A percentile compares a stretch with the other conserved stretches of the same genome.
Conservation (phyloP, 495 filamentous ascomycete genomes). For the Glutinoglossum americanum region DNA sequence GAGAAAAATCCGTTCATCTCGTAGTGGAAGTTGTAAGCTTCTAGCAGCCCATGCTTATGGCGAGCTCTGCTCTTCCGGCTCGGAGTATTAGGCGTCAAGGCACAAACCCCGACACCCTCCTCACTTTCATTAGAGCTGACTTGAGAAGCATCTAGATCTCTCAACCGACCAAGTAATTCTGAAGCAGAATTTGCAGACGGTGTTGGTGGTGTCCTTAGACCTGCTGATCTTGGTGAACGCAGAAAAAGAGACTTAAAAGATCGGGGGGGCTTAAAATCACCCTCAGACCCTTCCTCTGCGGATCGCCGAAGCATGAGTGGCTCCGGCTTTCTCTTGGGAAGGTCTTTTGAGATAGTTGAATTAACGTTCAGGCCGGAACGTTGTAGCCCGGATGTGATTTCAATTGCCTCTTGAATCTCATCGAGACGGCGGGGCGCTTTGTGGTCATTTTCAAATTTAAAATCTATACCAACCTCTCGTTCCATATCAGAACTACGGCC, state of each 20-base stretch:
- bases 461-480: slow-evolving; percentile 39
- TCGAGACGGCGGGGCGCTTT: neutral
- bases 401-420: neutral
- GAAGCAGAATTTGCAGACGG: neutral
- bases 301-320: neutral
- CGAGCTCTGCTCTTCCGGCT: slow-evolving; percentile 3
- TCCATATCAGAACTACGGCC: slow-evolving; percentile 53
- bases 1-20: neutral
- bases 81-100: neutral
- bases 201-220: neutral
- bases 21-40: neutral
- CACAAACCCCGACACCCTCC: neutral
- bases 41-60: neutral
- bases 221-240: neutral
- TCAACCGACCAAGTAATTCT: neutral
- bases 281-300: neutral
- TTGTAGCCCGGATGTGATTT: neutral
- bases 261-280: neutral
- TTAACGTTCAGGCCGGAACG: neutral
- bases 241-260: neutral
- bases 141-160: neutral
- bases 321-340: neutral
- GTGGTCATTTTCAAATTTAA: slow-evolving; percentile 15
- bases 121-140: slow-evolving; percentile 1
- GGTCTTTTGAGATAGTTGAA: neutral